Evolutionary conservation across 345 rosid species (phyloP), one percentile per base, ranked within the genome.

Genomic region (Leavenworthia alabamica): DNA sequence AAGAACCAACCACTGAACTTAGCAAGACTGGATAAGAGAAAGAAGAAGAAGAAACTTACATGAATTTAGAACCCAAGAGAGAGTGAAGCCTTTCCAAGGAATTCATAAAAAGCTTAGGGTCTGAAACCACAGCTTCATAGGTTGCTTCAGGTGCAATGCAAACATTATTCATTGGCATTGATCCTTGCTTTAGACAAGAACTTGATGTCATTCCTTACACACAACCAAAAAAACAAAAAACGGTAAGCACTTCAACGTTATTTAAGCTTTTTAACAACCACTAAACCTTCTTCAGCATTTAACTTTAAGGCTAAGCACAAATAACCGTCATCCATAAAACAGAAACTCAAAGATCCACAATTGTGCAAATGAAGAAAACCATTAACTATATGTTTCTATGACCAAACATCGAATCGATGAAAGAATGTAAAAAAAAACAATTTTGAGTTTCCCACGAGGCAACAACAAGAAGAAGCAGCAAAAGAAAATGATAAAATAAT

Each of bases 21-120:
- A 61, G 66, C 27, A 15, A 48, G 5, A 49, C 35, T 35, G 27
- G 39, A 15, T 4, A 0, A 26, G 69, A 20, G 53, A 47, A 56
- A 31, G 43, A 62, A 60, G 27, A 59, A 28, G 28, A n/a, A n/a
- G n/a, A n/a, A n/a, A n/a, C 81, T 74, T 77, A 88, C 99, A 90
- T 87, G 78, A 93, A 93, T 73, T 90, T 93, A 60, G 99, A 86
- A 33, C 87, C 80, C 96, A 93, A 73, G 24, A 76, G 64, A 32
- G 84, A 75, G 77, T 93, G 99, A 2, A 90, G 81, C 71, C 77
- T 78, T 83, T 93, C 89, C 68, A 93, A 72, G 13, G 99, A 77
- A 39, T 68, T 23, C 81, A 81, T 73, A 75, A 93, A 93, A 41
- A 81, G 94, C 65, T 69, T 78, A 10, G 90, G 77, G 53, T 60